Evolutionary conservation across 352 stramenopile genomes (phyloP), one percentile per base, ranked within the genome.

Genomic region (Phytopythium helicoides): DNA sequence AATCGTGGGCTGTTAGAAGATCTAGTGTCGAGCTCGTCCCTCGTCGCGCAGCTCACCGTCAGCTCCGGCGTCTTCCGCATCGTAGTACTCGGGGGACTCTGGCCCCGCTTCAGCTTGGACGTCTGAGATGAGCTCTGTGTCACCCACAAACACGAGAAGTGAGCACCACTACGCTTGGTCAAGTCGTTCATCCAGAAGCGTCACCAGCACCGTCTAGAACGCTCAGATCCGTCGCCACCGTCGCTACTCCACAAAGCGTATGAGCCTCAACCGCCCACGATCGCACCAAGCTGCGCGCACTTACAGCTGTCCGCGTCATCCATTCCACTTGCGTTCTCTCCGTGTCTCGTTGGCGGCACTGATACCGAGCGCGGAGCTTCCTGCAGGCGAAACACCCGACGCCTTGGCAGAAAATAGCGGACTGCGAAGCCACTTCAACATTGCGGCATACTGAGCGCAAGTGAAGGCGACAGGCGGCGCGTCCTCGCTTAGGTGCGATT

Each of bases 201-300:
- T 3, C 45, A 14, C 26, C 40, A 48, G 11, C 33, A 74, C 65
- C 71, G 44, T 73, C 61, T 25, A 77, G 52, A 28, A 75, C 61
- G 31, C 66, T 66, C 23, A 76, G 50, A 25, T 60, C 56, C 6
- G 61, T 58, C 33, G 41, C 42, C 18, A 23, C 54, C 42, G 39
- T 47, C 22, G 52, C 42, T 45, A 52, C 58, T 9, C 36, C 22
- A 19, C 3, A 47, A 18, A 35, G 18, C 40, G 6, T 15, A 16
- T 16, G 28, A 22, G 19, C 19, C 40, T 23, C 36, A 21, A 35
- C 35, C 44, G 18, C 11, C 44, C 25, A 36, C 44, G 21, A 23
- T 28, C 28, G 7, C 22, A 3, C 14, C 18, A 14, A 25, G 25
- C n/a, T 9, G 28, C 28, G 28, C 28, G 28, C 28, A 33, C 28